phyloP scores from a whole-genome alignment of 108 stramenopile genomes.

The Epipyxis sp. region DNA sequence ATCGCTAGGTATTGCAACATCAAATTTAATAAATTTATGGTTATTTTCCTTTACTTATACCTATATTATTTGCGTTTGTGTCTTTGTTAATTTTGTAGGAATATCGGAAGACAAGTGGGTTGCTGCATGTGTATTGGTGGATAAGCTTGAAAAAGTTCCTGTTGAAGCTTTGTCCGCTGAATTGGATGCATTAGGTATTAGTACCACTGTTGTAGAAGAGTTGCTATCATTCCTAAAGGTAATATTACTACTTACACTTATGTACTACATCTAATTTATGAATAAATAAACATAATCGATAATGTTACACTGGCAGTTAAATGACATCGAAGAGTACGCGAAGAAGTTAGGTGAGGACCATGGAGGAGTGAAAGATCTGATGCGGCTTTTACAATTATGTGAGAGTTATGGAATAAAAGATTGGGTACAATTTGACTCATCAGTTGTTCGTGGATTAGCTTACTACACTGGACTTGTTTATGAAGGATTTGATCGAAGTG shows the following conservation, averaged over 20 bases:
- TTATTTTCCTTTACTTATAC: constrained; percentile 45
- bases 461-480: constrained; percentile 97
- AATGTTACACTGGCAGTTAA: too few relatives aligned
- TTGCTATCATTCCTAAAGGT: constrained; percentile 6
- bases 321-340: constrained; percentile 71
- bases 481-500: constrained; percentile 92
- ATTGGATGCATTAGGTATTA: neutral
- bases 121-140: constrained; percentile 89
- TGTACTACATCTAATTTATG: too few relatives aligned
- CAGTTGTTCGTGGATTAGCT: constrained; percentile 89
- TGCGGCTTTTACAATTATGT: constrained; percentile 67
- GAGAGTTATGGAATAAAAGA: constrained; percentile 78
- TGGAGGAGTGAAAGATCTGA: constrained; percentile 73
- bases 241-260: too few relatives aligned
- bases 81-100: constrained; percentile 75
- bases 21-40: too few relatives aligned
- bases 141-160: constrained; percentile 92
- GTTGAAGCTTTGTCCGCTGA: neutral
- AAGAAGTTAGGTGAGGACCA: constrained; percentile 74
- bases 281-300: too few relatives aligned
- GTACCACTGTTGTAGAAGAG: neutral
- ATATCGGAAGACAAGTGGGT: constrained; percentile 87
- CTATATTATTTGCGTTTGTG: constrained; percentile 77
- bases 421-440: constrained; percentile 85
- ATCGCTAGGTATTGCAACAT: too few relatives aligned